Conservation (phyloP, 169 alveolate genomes). For the Plasmodium relictum region DNA sequence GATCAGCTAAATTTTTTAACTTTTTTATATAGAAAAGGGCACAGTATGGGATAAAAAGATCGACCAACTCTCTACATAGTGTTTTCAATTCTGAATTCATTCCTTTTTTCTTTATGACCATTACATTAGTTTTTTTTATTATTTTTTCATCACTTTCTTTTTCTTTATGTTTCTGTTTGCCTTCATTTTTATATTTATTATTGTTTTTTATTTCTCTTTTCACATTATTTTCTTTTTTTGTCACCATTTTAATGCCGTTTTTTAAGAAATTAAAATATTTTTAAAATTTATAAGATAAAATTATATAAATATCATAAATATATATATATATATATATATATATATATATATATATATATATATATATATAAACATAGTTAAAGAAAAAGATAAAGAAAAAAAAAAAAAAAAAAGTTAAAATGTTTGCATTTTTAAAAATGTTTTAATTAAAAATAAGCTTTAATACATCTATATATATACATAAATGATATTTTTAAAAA, state of each 20-base stretch:
- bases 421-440: no score
- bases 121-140: constrained; percentile 55
- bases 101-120: constrained; percentile 50
- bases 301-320: neutral
- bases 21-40: constrained; percentile 27
- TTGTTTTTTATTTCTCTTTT: neutral
- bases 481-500: no score
- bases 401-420: no score
- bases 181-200: constrained; percentile 10
- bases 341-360: neutral
- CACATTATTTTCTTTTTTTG: neutral
- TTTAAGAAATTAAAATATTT: neutral
- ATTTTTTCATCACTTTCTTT: constrained; percentile 36
- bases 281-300: neutral
- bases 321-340: neutral
- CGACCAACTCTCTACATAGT: constrained; percentile 30
- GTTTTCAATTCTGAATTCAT: constrained; percentile 42
- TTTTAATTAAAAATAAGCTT: no score
- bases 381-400: no score
- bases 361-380: neutral
- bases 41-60: constrained; percentile 55
- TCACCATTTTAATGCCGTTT: constrained; percentile 3
- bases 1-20: constrained; percentile 27
- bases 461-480: no score
- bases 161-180: constrained; percentile 1